A percentile compares a stretch with the other conserved stretches of the same genome.
phyloP scores from a whole-genome alignment of 352 stramenopile genomes.

The Phytophthora palmivora region DNA sequence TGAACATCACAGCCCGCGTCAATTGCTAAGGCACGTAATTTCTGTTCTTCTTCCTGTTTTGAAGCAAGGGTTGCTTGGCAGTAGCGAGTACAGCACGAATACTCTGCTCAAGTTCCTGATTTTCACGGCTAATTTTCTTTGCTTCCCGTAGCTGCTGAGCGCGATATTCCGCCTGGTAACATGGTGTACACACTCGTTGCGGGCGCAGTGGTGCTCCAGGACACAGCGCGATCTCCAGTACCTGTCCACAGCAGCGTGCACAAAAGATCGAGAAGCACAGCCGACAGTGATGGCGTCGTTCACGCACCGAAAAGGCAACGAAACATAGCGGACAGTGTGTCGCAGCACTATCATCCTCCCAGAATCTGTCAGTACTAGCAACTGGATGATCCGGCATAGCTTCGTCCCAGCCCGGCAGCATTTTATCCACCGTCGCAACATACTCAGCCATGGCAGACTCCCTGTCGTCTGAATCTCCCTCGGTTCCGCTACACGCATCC shows the following conservation, averaged over 20 bases:
- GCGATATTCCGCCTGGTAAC: conserved; percentile 59
- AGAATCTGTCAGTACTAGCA: conserved; percentile 60
- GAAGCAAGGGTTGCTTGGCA: conserved; percentile 42
- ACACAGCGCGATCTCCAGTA: conserved; percentile 67
- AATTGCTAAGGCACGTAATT: conserved; percentile 50
- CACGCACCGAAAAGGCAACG: conserved; percentile 44
- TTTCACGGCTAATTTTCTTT: conserved; percentile 59
- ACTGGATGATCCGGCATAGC: conserved; percentile 56
- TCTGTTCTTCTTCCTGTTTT: conserved; percentile 51
- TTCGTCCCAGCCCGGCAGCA: conserved; percentile 72
- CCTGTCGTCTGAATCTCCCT: conserved; percentile 18
- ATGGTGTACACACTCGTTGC: conserved; percentile 66
- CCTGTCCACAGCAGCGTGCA: conserved; percentile 49
- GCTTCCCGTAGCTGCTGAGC: conserved; percentile 58
- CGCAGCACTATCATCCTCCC: conserved; percentile 57
- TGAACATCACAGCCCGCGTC: conserved; percentile 55
- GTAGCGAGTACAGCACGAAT: conserved; percentile 51
- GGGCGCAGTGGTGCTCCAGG: conserved; percentile 58
- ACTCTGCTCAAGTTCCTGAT: conserved; percentile 65
- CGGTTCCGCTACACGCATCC: conserved; percentile 59
- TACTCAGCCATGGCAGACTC: conserved; percentile 69
- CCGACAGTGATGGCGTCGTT: conserved; percentile 74
- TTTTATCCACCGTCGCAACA: conserved; percentile 59
- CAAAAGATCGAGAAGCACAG: conserved; percentile 83
- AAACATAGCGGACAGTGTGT: conserved; percentile 59